Conservation (phyloP, 352 stramenopile species). For the Phytopythium mirpurense region DNA sequence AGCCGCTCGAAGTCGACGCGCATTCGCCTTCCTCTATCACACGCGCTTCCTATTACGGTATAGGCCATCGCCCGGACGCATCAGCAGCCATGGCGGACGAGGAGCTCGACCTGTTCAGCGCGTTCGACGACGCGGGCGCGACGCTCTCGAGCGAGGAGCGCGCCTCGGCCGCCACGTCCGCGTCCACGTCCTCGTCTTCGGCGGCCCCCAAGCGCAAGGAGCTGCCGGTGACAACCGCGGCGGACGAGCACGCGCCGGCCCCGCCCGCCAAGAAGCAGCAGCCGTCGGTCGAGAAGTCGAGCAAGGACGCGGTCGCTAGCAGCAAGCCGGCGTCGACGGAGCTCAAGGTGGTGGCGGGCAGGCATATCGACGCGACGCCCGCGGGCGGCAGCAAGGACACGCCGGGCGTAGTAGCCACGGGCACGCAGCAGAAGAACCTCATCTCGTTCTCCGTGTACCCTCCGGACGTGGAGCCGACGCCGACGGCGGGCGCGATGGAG, state of each 20-base stretch:
- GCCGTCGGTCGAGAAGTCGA: conserved; percentile 5
- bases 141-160: conserved; percentile 62
- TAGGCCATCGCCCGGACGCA: background rate
- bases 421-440: conserved; percentile 94
- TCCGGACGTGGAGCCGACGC: conserved; percentile 47
- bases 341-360: conserved; percentile 66
- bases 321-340: conserved; percentile 20
- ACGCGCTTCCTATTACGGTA: too few species aligned
- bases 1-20: background rate
- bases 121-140: conserved; percentile 84
- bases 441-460: conserved; percentile 93
- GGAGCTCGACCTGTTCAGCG: conserved; percentile 92
- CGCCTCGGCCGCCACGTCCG: conserved; percentile 3
- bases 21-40: too few species aligned
- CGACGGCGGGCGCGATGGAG: conserved; percentile 37
- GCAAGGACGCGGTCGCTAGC: conserved; percentile 5
- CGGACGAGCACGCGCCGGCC: conserved; percentile 28
- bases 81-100: conserved; percentile 44
- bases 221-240: conserved; percentile 9
- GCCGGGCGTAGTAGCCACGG: conserved; percentile 82
- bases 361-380: conserved; percentile 66
- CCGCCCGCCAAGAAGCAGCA: conserved; percentile 55
- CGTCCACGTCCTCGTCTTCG: conserved; percentile 11
- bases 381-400: conserved; percentile 22
- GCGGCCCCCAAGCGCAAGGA: conserved; percentile 41